These are phyloP conservation scores for Hymenoscyphus occultus DNA, from an alignment of 2,329 filamentous ascomycete genomes.

Conservation along the genomic window DNA sequence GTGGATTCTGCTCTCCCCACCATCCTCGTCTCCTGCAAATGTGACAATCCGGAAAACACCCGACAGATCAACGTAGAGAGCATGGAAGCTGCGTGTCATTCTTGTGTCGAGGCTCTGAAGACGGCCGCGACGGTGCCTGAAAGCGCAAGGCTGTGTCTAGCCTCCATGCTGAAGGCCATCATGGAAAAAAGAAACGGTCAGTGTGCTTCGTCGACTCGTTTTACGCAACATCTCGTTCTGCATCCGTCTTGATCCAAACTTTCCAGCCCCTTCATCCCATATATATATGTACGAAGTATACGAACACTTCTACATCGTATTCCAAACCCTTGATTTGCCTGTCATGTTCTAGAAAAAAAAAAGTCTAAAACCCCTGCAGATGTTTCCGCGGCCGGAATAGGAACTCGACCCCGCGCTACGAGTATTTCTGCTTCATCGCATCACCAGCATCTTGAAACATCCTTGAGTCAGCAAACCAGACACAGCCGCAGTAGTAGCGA, in stretches of 20 bases:
- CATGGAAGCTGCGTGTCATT: conserved; percentile 64
- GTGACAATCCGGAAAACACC: conserved; percentile 69
- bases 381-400: conserved; percentile 41
- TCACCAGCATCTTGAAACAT: conserved; percentile 61
- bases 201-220: conserved; percentile 28
- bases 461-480: conserved; percentile 58
- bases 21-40: conserved; percentile 85
- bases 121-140: conserved; percentile 69
- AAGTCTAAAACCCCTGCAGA: conserved; percentile 11
- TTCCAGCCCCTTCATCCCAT: background rate
- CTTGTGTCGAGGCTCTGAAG: conserved; percentile 70
- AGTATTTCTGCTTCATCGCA: conserved; percentile 39
- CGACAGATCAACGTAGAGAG: conserved; percentile 69
- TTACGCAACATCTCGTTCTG: background rate
- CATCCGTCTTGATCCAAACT: background rate
- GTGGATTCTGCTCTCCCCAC: conserved; percentile 71
- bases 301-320: too few species aligned
- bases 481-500: conserved; percentile 72
- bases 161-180: conserved; percentile 69
- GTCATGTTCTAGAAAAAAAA: background rate
- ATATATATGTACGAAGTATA: background rate
- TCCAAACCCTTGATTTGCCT: background rate
- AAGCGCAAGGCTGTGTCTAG: conserved; percentile 71
- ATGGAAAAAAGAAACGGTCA: conserved; percentile 67
- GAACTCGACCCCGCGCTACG: conserved; percentile 1